Conservation (phyloP, 176 grass and related monocot genomes). For the Aegilops umbellulata region DNA sequence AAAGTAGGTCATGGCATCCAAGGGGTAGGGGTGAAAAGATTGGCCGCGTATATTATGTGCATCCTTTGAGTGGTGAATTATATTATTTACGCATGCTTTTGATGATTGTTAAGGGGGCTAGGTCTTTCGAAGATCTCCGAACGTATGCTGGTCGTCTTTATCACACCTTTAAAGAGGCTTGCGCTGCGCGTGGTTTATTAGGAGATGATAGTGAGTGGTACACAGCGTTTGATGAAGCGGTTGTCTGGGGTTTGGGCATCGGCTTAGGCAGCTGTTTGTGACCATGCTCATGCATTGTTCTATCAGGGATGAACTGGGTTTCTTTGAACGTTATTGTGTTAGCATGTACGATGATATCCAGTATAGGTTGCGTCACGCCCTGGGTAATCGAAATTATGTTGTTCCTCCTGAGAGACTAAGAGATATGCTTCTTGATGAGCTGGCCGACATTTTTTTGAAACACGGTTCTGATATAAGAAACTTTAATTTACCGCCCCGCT, state of each 20-base stretch:
- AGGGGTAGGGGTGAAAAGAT: not conserved
- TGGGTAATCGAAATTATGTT: too few species aligned
- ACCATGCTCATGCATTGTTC: not conserved
- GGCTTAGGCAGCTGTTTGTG: not conserved
- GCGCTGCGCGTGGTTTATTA: not conserved
- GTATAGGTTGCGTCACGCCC: too few species aligned
- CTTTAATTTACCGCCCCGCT: too few species aligned
- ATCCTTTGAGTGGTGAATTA: not conserved
- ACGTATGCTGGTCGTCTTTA: too few species aligned
- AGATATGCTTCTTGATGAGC: too few species aligned
- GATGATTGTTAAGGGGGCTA: too few species aligned
- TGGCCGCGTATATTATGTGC: not conserved
- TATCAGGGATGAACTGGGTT: not conserved
- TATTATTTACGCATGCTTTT: not conserved
- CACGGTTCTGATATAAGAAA: too few species aligned
- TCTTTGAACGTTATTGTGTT: not conserved
- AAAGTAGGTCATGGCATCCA: not conserved
- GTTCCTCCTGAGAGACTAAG: too few species aligned
- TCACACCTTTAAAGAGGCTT: not conserved
- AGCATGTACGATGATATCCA: not conserved
- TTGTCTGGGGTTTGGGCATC: not conserved
- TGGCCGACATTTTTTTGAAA: too few species aligned
- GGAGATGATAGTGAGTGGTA: not conserved
- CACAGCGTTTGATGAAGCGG: not conserved
- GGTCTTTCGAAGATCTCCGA: too few species aligned